Percentiles rank a stretch among this genome's conserved stretches.
Conservation (phyloP, 257 asterid species). For the Solanum tarapatanum region DNA sequence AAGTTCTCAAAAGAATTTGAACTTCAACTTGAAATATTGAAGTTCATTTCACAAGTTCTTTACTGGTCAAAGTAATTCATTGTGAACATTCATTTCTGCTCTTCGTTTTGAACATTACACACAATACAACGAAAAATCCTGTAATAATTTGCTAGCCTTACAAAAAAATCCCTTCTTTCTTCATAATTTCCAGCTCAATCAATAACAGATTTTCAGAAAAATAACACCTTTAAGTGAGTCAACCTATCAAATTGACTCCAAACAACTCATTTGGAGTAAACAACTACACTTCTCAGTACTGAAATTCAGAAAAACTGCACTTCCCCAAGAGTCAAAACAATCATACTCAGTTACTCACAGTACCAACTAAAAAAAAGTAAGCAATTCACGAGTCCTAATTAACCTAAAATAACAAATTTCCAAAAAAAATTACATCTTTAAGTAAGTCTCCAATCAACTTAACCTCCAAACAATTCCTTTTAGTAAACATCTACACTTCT, state of each 20-base stretch:
- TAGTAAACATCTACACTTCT: not conserved
- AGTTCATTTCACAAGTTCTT: not conserved
- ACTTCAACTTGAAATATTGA: not conserved
- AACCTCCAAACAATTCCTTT: not conserved
- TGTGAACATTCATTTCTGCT: not conserved
- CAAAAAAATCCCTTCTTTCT: not conserved
- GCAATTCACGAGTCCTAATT: not conserved
- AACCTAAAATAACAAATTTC: not conserved
- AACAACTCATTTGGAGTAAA: not conserved
- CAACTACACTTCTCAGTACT: not conserved
- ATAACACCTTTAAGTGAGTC: not conserved
- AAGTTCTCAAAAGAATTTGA: not conserved
- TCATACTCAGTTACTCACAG: not conserved
- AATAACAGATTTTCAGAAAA: not conserved
- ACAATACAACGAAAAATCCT: not conserved
- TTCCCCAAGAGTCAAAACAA: not conserved
- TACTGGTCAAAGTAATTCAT: not conserved
- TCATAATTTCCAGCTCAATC: not conserved
- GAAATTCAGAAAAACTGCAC: not conserved
- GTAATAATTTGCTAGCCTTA: not conserved
- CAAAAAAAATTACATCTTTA: not conserved
- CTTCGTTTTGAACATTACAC: not conserved
- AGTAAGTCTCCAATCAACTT: not conserved
- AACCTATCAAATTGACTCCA: not conserved
- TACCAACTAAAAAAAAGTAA: not conserved